Evolutionary conservation across 2,329 filamentous ascomycete species (phyloP), one percentile per base, ranked within the genome.

Genomic region (Pseudopithomyces chartarum): DNA sequence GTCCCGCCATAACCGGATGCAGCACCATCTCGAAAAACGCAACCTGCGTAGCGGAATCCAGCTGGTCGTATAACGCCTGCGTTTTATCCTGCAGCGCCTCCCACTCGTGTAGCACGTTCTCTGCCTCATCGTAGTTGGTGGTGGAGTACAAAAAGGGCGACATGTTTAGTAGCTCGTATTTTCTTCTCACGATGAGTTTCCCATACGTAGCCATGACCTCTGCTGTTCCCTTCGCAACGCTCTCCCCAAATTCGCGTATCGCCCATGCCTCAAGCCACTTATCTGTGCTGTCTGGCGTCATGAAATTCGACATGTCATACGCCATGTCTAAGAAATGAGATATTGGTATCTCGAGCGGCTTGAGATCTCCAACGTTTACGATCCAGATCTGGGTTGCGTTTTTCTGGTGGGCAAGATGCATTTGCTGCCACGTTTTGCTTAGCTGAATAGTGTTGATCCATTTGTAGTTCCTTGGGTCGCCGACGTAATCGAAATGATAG

Each of bases 301-400:
- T 83, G 57, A 84, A 79, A n/a, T 81, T 77, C 6, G 77, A 76
- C 32, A 82, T 80, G 66, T 89, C 83, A 66, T 89, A 90, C 1
- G 85, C 87, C 59, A 89, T 78, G 61, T 88, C 86, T 55, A 89
- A 73, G 72, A 86, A 88, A 68, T 88, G 86, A 62, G 78, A 84
- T 66, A 89, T 85, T 29, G 86, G 51, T 20, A 71, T 46, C 67
- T 78, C 78, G 12, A 87, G 75, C 0, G 83, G 83, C 71, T 88
- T 88, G 46, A 88, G 74, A 62, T 89, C 86, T 20, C 85, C 85
- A 15, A 88, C 82, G 60, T 89, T 88, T 57, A 87, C 83, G 42
- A 88, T 79, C 86, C 85, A 88, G 54, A 88, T 86, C 26, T 83
- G 77, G 52, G 82, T 79, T 3, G 84, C 85, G 8, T 83, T 77